Evolutionary conservation across 495 filamentous ascomycete genomes (phyloP).

Genomic region (Aspergillus ellipticus): DNA sequence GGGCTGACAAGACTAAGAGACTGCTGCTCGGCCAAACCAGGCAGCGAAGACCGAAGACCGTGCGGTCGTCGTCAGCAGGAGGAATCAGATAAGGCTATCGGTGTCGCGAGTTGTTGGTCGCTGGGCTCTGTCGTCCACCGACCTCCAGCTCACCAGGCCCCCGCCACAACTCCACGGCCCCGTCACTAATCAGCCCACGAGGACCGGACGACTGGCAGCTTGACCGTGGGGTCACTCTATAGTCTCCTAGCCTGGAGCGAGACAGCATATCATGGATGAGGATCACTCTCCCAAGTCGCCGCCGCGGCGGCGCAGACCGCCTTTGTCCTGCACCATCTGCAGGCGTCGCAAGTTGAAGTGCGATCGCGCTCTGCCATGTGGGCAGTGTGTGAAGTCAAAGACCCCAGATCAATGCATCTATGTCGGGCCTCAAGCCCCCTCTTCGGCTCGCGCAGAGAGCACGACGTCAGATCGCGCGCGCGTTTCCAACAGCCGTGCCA

Average conservation of each 20-base stretch:
- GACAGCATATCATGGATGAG: constrained; percentile 11
- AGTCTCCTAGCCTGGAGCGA: too few relatives aligned
- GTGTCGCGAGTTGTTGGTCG: background rate
- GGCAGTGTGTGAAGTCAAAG: constrained; percentile 56
- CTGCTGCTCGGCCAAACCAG: background rate
- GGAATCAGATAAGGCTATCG: background rate
- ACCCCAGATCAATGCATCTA: constrained; percentile 35
- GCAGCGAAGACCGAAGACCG: background rate
- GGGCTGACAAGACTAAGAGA: too few relatives aligned
- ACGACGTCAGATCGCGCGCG: constrained; percentile 17
- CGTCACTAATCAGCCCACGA: background rate
- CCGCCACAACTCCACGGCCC: background rate
- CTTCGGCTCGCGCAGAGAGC: constrained; percentile 13
- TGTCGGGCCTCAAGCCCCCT: constrained; percentile 21
- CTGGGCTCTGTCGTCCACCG: background rate
- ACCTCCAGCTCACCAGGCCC: background rate
- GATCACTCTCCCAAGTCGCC: constrained; percentile 14
- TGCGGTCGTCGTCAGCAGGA: background rate
- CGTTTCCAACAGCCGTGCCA: constrained; percentile 14
- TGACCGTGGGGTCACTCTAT: background rate
- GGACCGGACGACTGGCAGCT: background rate
- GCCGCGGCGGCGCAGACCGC: constrained; percentile 35
- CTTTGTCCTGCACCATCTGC: constrained; percentile 48
- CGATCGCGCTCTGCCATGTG: constrained; percentile 62
- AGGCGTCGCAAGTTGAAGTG: constrained; percentile 68